These are phyloP conservation scores for Aspergillus steynii DNA, from an alignment of 495 filamentous ascomycete genomes.

Conservation along the genomic window DNA sequence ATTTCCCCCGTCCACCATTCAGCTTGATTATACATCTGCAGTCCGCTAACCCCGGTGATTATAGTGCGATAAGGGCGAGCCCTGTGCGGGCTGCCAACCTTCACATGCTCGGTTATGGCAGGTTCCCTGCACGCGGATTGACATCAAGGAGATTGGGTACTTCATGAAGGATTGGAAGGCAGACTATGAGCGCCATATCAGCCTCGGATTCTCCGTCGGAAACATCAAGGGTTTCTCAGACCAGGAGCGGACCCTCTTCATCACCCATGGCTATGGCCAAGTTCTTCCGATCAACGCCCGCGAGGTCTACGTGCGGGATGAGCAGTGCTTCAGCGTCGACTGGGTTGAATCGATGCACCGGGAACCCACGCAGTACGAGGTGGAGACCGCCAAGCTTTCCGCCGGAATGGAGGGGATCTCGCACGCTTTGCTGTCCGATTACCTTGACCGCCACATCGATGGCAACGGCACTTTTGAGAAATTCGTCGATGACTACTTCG, in stretches of 20 bases:
- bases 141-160: slow-evolving; percentile 94
- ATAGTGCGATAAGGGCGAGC: slow-evolving; percentile 87
- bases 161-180: slow-evolving; percentile 99
- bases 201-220: slow-evolving; percentile 80
- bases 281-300: slow-evolving; percentile 84
- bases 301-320: slow-evolving; percentile 86
- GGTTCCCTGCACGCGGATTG: slow-evolving; percentile 91
- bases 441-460: slow-evolving; percentile 89
- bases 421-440: slow-evolving; percentile 73
- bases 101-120: slow-evolving; percentile 93
- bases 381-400: slow-evolving; percentile 80
- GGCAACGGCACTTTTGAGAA: slow-evolving; percentile 74
- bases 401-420: slow-evolving; percentile 83
- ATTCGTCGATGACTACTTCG: slow-evolving; percentile 92
- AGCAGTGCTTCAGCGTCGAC: slow-evolving; percentile 87
- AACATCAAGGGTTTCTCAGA: slow-evolving; percentile 92
- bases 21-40: neutral
- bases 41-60: slow-evolving; percentile 3
- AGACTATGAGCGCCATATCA: slow-evolving; percentile 87
- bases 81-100: slow-evolving; percentile 88
- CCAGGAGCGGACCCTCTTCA: slow-evolving; percentile 74
- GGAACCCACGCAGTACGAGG: slow-evolving; percentile 73
- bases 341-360: slow-evolving; percentile 80
- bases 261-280: slow-evolving; percentile 88
- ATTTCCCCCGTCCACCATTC: neutral